Evolutionary conservation across 2,329 filamentous ascomycete species (phyloP).

Genomic region (Aspergillus thermomutatus): DNA sequence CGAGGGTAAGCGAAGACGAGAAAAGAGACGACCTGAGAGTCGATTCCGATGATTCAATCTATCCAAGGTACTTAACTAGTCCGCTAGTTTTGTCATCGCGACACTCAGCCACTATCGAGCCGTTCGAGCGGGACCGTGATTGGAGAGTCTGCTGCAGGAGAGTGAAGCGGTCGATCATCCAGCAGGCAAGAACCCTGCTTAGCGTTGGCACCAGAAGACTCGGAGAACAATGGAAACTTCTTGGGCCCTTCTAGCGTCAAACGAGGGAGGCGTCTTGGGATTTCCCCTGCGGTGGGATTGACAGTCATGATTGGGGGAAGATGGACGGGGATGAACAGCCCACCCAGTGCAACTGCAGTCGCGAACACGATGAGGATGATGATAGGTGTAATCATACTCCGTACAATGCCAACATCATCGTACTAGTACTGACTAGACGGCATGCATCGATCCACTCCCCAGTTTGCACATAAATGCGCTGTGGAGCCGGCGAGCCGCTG

Average conservation of each 20-base stretch:
- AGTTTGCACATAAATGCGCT: not conserved
- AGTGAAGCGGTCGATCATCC: constrained; percentile 9
- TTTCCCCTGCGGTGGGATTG: not conserved
- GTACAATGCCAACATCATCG: not conserved
- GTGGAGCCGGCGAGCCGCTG: not conserved
- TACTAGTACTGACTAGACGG: not conserved
- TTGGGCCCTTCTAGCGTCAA: constrained; percentile 18
- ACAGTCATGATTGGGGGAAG: not conserved
- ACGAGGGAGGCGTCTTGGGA: not conserved
- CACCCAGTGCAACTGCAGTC: not conserved
- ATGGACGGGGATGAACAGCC: not conserved
- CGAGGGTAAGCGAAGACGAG: not conserved
- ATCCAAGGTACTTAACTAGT: not conserved
- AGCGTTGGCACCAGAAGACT: constrained; percentile 21
- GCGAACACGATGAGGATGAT: not conserved
- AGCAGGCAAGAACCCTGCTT: constrained; percentile 11
- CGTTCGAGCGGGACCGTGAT: constrained; percentile 6
- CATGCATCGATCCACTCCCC: not conserved
- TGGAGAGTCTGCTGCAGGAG: constrained; percentile 5
- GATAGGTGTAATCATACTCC: not conserved
- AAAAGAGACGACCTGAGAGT: not conserved
- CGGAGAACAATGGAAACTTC: constrained; percentile 19
- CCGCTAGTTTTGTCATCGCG: not conserved
- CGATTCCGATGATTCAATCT: not conserved
- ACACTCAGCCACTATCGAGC: not conserved